Percentiles rank a stretch among this genome's conserved stretches.
phyloP scores from a whole-genome alignment of 1,284 basidiomycete genomes.

The Cutaneotrichosporon dermatis region DNA sequence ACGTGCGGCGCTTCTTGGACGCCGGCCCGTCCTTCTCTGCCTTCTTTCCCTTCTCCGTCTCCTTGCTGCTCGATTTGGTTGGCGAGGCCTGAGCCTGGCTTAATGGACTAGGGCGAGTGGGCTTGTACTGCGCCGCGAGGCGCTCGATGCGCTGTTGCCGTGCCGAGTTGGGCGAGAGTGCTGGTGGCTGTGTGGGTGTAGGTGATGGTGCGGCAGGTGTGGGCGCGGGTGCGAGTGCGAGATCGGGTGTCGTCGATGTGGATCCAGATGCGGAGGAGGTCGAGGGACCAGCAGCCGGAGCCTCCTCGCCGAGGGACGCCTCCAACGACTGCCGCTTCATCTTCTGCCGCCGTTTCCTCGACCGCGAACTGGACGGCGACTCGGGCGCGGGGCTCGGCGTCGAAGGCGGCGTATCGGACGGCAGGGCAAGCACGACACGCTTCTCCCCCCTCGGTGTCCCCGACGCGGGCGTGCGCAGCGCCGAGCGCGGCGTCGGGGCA shows the following conservation, averaged over 20 bases:
- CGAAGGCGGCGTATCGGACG: constrained; percentile 6
- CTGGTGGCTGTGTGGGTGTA: not conserved
- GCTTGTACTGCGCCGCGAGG: constrained; percentile 20
- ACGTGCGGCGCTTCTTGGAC: no score
- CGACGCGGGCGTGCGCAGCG: constrained; percentile 2
- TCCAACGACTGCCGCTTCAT: no score
- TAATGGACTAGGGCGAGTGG: constrained; percentile 27
- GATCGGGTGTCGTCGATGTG: not conserved
- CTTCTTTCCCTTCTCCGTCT: constrained; percentile 3
- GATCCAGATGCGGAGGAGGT: no score
- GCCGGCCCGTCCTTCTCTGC: not conserved
- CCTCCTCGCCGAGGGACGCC: no score
- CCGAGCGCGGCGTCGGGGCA: constrained; percentile 9
- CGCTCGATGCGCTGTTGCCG: not conserved
- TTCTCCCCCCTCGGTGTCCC: constrained; percentile 12
- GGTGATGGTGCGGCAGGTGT: not conserved
- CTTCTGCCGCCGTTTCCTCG: not conserved
- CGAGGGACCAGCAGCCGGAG: no score
- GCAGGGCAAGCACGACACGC: constrained; percentile 11
- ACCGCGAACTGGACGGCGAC: not conserved
- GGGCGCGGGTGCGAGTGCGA: no score
- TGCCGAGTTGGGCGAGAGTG: not conserved
- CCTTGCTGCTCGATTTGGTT: not conserved
- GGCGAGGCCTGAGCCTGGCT: constrained; percentile 12
- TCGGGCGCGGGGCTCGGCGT: constrained; percentile 3